Base-by-base conservation (phyloP, 129 eudicot species). In the Arctium minus region DNA sequence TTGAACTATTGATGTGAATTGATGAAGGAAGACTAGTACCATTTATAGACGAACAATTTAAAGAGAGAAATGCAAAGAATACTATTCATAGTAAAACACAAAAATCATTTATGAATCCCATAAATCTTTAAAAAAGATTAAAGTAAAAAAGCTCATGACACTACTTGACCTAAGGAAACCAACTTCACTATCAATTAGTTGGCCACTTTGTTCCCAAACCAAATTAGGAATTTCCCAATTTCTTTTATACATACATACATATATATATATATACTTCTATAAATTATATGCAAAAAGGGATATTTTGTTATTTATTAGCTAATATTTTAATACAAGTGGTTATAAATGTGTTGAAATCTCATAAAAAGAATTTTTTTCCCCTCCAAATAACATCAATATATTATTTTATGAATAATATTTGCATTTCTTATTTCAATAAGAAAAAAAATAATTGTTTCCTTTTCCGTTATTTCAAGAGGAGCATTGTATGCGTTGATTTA, bases 51-150 rank as follows among this genome's bases (percentile, higher is more conserved):
- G 48, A 82, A 68, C 77, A 76, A 69, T 27, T 62, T 72, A 72
- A 80, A 80, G 29, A 80, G 40, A 42, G 50, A 75, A 76, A 75
- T 46, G 60, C 70, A 75, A 82, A 48, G 31, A 36, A 75, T 18
- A 76, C 81, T 35, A 68, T 82, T 68, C 77, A 76, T 82, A 76
- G 85, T 82, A 82, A 69, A 82, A 76, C 81, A 76, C 71, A 48
- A 82, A 75, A 83, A 29, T 76, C 81, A 83, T 76, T 82, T 83
- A 35, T 46, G 81, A 75, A 65, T 75, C 69, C 53, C 33, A 38
- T 32, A 73, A 75, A 64, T 40, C 76, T 75, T 72, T 3, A 70
- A 73, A 76, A 82, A 73, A 64, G 72, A 69, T 76, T 76, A 83
- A 83, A 82, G 80, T 67, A 44, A 82, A 11, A 75, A 77, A 76